A percentile compares a stretch with the other conserved stretches of the same genome.
phyloP scores from a whole-genome alignment of 2,329 filamentous ascomycete species.

The Cytospora leucostoma region DNA sequence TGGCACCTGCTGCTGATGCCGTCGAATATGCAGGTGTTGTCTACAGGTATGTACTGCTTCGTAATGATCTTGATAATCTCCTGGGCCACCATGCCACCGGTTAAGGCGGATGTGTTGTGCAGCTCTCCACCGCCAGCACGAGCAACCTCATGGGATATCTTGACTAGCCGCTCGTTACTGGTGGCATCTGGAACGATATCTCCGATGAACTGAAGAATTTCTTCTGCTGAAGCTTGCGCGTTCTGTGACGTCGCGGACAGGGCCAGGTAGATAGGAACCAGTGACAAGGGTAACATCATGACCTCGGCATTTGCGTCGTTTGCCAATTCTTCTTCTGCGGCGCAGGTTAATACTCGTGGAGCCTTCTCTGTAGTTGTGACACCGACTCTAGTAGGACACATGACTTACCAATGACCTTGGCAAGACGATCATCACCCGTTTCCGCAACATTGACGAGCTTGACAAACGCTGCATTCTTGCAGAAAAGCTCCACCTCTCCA shows the following conservation, averaged over 20 bases:
- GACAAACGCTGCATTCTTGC: constrained; percentile 91
- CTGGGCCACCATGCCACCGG: constrained; percentile 92
- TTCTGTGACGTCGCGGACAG: constrained; percentile 56
- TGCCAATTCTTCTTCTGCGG: constrained; percentile 53
- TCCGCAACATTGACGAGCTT: constrained; percentile 71
- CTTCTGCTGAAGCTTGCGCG: constrained; percentile 47
- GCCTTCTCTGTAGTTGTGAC: neutral
- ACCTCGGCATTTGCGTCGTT: constrained; percentile 55
- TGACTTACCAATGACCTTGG: constrained; percentile 57
- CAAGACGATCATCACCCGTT: constrained; percentile 48
- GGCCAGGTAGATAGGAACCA: constrained; percentile 70
- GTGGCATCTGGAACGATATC: constrained; percentile 50
- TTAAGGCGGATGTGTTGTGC: constrained; percentile 86
- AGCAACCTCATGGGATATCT: constrained; percentile 66
- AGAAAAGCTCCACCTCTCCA: constrained; percentile 85
- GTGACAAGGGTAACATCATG: constrained; percentile 55
- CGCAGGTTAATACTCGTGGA: constrained; percentile 33
- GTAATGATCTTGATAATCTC: constrained; percentile 90
- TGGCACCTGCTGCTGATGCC: constrained; percentile 65
- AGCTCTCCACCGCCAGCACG: constrained; percentile 82
- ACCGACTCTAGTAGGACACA: constrained; percentile 8
- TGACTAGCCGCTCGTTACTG: constrained; percentile 50
- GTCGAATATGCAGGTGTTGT: constrained; percentile 72
- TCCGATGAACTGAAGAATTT: constrained; percentile 53
- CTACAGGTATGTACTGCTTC: constrained; percentile 70